These are phyloP conservation scores for Aspergillus sojae DNA, from an alignment of 2,329 filamentous ascomycete species.

Conservation along the genomic window DNA sequence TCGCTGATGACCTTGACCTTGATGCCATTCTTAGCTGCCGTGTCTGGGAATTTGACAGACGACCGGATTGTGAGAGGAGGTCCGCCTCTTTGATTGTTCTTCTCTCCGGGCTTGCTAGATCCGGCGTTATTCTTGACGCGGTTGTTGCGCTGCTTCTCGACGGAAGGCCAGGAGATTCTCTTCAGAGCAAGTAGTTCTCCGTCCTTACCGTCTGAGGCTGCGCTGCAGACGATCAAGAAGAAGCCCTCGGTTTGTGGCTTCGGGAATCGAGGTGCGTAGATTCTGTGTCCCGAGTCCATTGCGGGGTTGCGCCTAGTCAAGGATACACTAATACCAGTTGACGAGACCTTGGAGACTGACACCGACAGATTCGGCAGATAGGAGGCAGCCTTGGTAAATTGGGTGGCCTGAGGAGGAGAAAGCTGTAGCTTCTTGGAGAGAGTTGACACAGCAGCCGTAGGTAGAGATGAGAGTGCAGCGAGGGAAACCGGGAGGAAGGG, in stretches of 20 bases:
- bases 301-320: slow-evolving; percentile 70
- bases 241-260: slow-evolving; percentile 94
- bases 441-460: slow-evolving; percentile 26
- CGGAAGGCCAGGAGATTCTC: slow-evolving; percentile 72
- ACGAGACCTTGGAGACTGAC: slow-evolving; percentile 61
- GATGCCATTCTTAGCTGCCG: slow-evolving; percentile 57
- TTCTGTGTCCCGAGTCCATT: slow-evolving; percentile 67
- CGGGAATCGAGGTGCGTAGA: slow-evolving; percentile 87
- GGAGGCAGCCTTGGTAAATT: slow-evolving; percentile 61
- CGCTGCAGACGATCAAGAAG: slow-evolving; percentile 73
- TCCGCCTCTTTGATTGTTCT: slow-evolving; percentile 15
- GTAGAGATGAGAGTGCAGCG: slow-evolving; percentile 33
- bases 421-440: slow-evolving; percentile 35
- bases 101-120: slow-evolving; percentile 21
- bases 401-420: slow-evolving; percentile 20
- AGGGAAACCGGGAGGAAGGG: slow-evolving; percentile 34
- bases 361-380: slow-evolving; percentile 72
- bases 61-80: slow-evolving; percentile 28
- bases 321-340: slow-evolving; percentile 58
- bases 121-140: slow-evolving; percentile 10
- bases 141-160: slow-evolving; percentile 24
- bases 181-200: slow-evolving; percentile 87
- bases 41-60: slow-evolving; percentile 34
- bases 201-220: slow-evolving; percentile 44
- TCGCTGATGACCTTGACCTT: slow-evolving; percentile 83